Evolutionary conservation across 2,329 filamentous ascomycete genomes (phyloP), one percentile per base, ranked within the genome.

Genomic region (Hyphodiscus sp.): DNA sequence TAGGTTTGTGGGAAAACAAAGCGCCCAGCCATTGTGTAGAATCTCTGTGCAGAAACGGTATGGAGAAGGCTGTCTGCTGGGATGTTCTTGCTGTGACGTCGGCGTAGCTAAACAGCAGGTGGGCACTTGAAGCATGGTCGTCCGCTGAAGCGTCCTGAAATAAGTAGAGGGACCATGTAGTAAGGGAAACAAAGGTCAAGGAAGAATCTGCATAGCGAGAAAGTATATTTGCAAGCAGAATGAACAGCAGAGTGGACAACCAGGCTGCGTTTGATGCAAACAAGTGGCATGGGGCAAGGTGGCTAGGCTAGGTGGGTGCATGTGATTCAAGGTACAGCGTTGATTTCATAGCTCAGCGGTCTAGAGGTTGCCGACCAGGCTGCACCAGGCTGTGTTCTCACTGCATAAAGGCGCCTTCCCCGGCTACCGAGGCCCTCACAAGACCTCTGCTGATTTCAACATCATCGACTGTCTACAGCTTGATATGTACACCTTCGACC

Each of bases 1-100:
- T 63, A 63, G 38, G 57, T 64, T 54, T 59, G 51, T 48, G 56
- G 55, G 38, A 52, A 26, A 26, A 41, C 26, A 53, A 64, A 63
- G 30, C 60, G 55, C 20, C 54, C 56, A 47, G 61, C 54, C 61
- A 65, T 65, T 45, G 29, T 61, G 54, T 48, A 41, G n/a, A 46
- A 44, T 30, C 23, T 45, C 41, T 52, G 7, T 33, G 29, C 33
- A n/a, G 33, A 33, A 33, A 33, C 49, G 33, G 8, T 30, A 18
- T 38, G 46, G 33, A 16, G 23, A 46, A 29, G 49, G 19, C 23
- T 23, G 20, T 30, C 45, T 20, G 42, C 50, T 43, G 54, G 52
- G 55, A 49, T 49, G 50, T 50, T 47, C 20, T 51, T 20, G 53
- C 47, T 42, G 57, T 61, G 58, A 61, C 56, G 56, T 59, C 57